Evolutionary conservation across 1,139 yeast species (phyloP).

Genomic region (Blastobotrys indianensis): DNA sequence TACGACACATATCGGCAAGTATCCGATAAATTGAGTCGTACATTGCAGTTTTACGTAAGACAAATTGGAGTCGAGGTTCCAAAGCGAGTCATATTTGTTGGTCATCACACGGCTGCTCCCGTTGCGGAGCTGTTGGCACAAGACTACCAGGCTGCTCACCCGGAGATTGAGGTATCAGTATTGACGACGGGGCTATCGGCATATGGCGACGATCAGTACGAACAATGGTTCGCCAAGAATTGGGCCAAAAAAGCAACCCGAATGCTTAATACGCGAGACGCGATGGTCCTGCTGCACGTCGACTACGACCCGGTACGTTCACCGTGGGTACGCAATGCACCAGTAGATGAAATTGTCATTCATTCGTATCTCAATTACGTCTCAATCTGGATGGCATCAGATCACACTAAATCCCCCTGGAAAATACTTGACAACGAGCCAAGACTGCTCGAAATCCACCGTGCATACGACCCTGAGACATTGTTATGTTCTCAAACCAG

Average conservation of each 20-base stretch:
- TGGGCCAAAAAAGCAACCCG: not conserved
- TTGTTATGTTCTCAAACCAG: not conserved
- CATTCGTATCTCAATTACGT: constrained; percentile 2
- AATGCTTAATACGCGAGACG: constrained; percentile 5
- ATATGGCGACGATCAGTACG: constrained; percentile 4
- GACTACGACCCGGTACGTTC: not conserved
- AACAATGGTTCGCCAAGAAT: not conserved
- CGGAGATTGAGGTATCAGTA: constrained; percentile 3
- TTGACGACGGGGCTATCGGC: constrained; percentile 5
- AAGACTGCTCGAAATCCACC: constrained; percentile 1
- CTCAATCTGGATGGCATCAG: constrained; percentile 5
- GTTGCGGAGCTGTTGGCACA: constrained; percentile 6
- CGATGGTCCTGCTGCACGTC: constrained; percentile 1
- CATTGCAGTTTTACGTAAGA: not conserved
- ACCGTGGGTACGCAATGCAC: too few species aligned
- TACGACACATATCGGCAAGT: not conserved
- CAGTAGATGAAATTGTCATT: constrained; percentile 1
- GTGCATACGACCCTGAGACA: constrained; percentile 4
- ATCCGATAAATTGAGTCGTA: not conserved
- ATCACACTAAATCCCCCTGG: not conserved
- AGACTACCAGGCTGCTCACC: not conserved
- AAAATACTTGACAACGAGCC: not conserved
- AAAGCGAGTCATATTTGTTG: constrained; percentile 4
- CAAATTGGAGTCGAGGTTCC: constrained; percentile 1
- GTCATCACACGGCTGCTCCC: constrained; percentile 5